phyloP scores from a whole-genome alignment of 805 yeast species.

The Lipomyces sp. region DNA sequence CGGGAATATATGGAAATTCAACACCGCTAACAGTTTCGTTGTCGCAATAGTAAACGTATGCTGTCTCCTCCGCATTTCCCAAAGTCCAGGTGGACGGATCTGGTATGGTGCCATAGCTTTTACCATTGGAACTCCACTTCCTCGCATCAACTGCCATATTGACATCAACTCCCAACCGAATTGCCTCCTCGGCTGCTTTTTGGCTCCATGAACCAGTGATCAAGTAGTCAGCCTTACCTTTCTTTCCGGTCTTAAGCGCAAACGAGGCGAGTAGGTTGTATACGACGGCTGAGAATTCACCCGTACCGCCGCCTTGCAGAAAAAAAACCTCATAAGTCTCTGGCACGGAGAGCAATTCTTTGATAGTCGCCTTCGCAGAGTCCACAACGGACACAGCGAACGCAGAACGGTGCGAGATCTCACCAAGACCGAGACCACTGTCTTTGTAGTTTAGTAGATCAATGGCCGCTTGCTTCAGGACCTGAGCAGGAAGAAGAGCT shows the following conservation, averaged over 20 bases:
- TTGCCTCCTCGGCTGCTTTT: constrained; percentile 85
- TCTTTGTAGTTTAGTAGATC: constrained; percentile 76
- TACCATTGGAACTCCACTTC: constrained; percentile 52
- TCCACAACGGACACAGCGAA: constrained; percentile 80
- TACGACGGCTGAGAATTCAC: constrained; percentile 88
- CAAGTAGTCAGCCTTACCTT: constrained; percentile 82
- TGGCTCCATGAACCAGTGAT: constrained; percentile 95
- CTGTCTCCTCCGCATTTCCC: constrained; percentile 62
- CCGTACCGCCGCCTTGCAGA: constrained; percentile 98
- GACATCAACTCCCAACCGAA: constrained; percentile 75
- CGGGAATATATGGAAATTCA: constrained; percentile 68
- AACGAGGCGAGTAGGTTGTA: constrained; percentile 79
- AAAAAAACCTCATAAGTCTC: constrained; percentile 93
- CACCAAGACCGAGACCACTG: constrained; percentile 87
- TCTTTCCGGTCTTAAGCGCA: constrained; percentile 71
- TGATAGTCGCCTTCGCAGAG: constrained; percentile 70
- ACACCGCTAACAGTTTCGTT: constrained; percentile 97
- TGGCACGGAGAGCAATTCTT: constrained; percentile 72
- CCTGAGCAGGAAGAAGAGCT: constrained; percentile 83
- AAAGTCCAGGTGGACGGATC: constrained; percentile 61
- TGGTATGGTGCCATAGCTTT: constrained; percentile 68
- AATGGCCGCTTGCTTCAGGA: constrained; percentile 82
- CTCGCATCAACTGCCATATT: constrained; percentile 72
- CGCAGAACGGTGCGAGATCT: constrained; percentile 91
- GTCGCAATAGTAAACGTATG: constrained; percentile 90